These are phyloP conservation scores for Rhodotorula glutinis DNA, from an alignment of 1,284 basidiomycete species.

Conservation along the genomic window DNA sequence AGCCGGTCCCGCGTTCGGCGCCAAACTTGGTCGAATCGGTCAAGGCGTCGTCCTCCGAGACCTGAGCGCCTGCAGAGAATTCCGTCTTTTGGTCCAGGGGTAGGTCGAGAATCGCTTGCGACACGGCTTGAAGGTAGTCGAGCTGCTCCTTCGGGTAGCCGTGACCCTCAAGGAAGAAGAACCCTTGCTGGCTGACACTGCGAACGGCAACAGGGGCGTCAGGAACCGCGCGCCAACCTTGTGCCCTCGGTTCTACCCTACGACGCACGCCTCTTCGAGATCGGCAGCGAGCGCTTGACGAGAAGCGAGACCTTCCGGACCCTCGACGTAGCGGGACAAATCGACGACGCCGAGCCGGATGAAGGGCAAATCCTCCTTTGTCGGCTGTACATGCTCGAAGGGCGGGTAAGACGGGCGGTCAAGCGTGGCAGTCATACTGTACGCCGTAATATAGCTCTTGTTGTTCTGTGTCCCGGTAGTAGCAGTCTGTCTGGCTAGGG, in stretches of 20 bases:
- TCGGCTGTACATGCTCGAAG: conserved; percentile 18
- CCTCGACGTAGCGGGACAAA: conserved; percentile 8
- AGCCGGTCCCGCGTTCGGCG: conserved; percentile 17
- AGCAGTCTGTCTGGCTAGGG: neutral
- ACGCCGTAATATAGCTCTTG: no score
- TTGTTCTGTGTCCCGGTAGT: neutral
- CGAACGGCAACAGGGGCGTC: no score
- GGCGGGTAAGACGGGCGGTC: conserved; percentile 7
- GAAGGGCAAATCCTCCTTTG: conserved; percentile 14
- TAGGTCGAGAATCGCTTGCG: conserved; percentile 24
- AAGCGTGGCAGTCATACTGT: conserved; percentile 8
- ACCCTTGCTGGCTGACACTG: conserved; percentile 18
- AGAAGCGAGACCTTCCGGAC: conserved; percentile 6
- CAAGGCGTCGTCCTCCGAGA: conserved; percentile 14
- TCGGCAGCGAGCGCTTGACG: conserved; percentile 9
- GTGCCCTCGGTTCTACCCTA: neutral
- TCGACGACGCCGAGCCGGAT: conserved; percentile 19
- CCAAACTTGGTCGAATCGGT: conserved; percentile 12
- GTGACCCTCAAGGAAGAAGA: conserved; percentile 30
- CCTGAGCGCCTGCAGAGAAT: conserved; percentile 8
- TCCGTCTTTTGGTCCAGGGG: conserved; percentile 20
- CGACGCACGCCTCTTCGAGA: conserved; percentile 11
- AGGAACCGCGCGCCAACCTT: neutral
- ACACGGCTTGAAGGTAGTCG: conserved; percentile 22
- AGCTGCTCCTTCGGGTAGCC: conserved; percentile 19